Base-by-base conservation (phyloP, 2,329 filamentous ascomycete genomes). In the Aspergillus transmontanensis region DNA sequence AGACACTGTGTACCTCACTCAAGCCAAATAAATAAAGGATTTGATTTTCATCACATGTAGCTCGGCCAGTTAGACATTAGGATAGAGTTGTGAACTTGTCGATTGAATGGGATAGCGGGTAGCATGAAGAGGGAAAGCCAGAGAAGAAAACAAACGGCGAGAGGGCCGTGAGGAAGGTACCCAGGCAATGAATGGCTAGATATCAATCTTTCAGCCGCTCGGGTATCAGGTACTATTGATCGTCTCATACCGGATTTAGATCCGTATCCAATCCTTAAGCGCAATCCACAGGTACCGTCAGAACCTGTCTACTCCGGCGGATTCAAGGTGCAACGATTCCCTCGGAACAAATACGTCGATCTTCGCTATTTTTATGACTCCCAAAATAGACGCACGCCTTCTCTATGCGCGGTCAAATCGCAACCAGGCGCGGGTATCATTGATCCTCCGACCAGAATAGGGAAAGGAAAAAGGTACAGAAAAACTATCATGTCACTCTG, bases 211-310 rank as follows among this genome's bases (percentile, higher is more conserved):
- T 56, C 41, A 36, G 28, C 59, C 41, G 51, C 50, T 57, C 51
- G 51, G 59, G 23, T 60, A 60, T 23, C 26, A 28, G 26, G 26
- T 28, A 28, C 50, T 53, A 53, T 30, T n/a, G 34, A 60, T 50
- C 58, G 41, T 45, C 21, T 55, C 50, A 32, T 45, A 39, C n/a
- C n/a, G n/a, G 51, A 36, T 57, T 55, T 23, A 56, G 54, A 26
- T 48, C 41, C 51, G 53, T 56, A 21, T 19, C 45, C 41, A 28
- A 57, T 60, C 39, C 1, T 32, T 54, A 54, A 34, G 30, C n/a
- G 34, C 32, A 39, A 19, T 39, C n/a, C n/a, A 26, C 30, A 26
- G 51, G 51, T 55, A 55, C 51, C 32, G 11, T 39, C 34, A 5
- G 14, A 55, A 23, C n/a, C 19, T 26, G 34, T 39, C n/a, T 21